These are phyloP conservation scores for Daedalea quercina DNA, from an alignment of 768 basidiomycete species.

Conservation along the genomic window DNA sequence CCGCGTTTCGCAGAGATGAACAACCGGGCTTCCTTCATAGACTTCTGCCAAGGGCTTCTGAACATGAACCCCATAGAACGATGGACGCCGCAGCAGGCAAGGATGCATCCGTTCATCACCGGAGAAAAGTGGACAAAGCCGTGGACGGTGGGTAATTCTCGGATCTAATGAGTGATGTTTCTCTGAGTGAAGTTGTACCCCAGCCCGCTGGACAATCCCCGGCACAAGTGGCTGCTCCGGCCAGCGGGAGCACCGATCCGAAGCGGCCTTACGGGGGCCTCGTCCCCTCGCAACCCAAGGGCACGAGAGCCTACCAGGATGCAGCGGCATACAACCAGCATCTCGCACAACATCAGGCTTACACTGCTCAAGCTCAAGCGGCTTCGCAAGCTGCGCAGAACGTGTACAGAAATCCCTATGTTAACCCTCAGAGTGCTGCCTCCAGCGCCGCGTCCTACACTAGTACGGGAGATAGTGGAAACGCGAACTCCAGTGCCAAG, in stretches of 20 bases:
- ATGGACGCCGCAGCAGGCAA: conserved; percentile 97
- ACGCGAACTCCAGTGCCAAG: neutral
- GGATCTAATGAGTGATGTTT: neutral
- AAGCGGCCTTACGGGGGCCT: conserved; percentile 93
- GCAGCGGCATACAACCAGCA: conserved; percentile 94
- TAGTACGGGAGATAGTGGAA: conserved; percentile 19
- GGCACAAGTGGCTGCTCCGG: conserved; percentile 28
- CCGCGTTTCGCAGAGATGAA: conserved; percentile 63
- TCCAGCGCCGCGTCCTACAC: conserved; percentile 23
- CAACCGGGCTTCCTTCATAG: conserved; percentile 91
- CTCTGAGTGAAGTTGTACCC: conserved; percentile 6
- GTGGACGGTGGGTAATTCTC: conserved; percentile 48
- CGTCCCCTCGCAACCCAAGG: conserved; percentile 83
- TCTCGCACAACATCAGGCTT: conserved; percentile 88
- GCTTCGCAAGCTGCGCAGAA: conserved; percentile 66
- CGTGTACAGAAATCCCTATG: conserved; percentile 75
- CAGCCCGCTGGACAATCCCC: conserved; percentile 20
- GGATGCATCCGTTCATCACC: conserved; percentile 94
- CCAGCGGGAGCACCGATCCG: conserved; percentile 38
- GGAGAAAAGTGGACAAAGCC: conserved; percentile 92
- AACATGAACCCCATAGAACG: conserved; percentile 92
- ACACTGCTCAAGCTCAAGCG: conserved; percentile 80
- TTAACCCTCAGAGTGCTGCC: conserved; percentile 37
- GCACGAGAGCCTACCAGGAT: conserved; percentile 82
- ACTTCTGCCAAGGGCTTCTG: conserved; percentile 92